These are phyloP conservation scores for Starmerella bombi DNA, from an alignment of 805 yeast species.

Conservation along the genomic window DNA sequence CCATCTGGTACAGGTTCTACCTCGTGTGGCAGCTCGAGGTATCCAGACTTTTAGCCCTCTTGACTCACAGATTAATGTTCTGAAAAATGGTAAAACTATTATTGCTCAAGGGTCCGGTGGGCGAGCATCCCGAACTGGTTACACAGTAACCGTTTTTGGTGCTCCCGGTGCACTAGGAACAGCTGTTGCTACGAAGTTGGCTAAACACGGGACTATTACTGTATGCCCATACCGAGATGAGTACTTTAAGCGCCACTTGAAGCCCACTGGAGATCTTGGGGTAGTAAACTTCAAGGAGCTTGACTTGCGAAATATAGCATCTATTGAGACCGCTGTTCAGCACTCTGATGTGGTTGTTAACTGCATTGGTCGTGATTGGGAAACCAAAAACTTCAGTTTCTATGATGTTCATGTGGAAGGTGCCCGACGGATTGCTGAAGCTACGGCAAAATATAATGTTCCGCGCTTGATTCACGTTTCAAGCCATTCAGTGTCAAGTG, in stretches of 20 bases:
- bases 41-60: conserved; percentile 30
- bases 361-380: conserved; percentile 60
- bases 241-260: conserved; percentile 60
- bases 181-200: conserved; percentile 55
- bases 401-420: conserved; percentile 74
- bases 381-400: conserved; percentile 69
- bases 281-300: conserved; percentile 74
- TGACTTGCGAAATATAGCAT: conserved; percentile 62
- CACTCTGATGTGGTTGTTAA: conserved; percentile 75
- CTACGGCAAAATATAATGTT: conserved; percentile 54
- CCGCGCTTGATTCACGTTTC: conserved; percentile 70
- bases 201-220: conserved; percentile 66
- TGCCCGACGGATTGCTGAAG: conserved; percentile 62
- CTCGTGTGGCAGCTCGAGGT: conserved; percentile 12
- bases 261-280: conserved; percentile 76
- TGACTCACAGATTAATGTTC: conserved; percentile 46
- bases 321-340: conserved; percentile 63
- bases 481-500: conserved; percentile 57
- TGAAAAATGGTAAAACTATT: conserved; percentile 61
- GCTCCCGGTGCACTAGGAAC: conserved; percentile 70
- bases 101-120: conserved; percentile 68
- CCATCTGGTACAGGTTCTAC: not conserved
- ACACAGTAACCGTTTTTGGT: conserved; percentile 80
- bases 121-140: conserved; percentile 69
- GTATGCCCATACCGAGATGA: conserved; percentile 76